Conservation (phyloP, 1,284 basidiomycete genomes). For the Cronartium quercuum region DNA sequence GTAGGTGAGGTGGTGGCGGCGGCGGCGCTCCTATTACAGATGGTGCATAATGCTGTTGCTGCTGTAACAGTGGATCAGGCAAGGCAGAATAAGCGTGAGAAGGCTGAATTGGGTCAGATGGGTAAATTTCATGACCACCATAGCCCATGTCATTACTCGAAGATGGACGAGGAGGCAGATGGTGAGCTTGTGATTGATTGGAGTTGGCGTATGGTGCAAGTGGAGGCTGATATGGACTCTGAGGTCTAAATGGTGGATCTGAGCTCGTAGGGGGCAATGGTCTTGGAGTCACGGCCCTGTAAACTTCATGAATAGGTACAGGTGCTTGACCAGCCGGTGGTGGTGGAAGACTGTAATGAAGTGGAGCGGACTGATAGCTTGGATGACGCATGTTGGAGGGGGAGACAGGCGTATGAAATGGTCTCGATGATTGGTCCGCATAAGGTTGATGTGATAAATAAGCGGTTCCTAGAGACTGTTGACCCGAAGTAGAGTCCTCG, state of each 20-base stretch:
- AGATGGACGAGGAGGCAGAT: neutral
- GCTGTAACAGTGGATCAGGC: constrained; percentile 2
- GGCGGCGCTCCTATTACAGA: neutral
- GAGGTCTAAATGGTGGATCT: neutral
- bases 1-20: neutral
- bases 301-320: constrained; percentile 36
- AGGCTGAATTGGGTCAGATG: neutral
- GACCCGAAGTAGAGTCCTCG: neutral
- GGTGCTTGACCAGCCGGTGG: constrained; percentile 35
- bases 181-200: constrained; percentile 7
- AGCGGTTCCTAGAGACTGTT: neutral
- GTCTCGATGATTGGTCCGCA: constrained; percentile 6
- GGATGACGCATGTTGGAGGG: constrained; percentile 3
- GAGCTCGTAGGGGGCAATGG: constrained; percentile 8
- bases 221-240: constrained; percentile 1
- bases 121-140: neutral
- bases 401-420: neutral
- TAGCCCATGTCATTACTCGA: constrained; percentile 8
- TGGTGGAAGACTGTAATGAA: constrained; percentile 23
- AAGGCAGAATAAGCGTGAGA: neutral
- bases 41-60: constrained; percentile 1
- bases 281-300: neutral
- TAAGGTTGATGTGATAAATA: constrained; percentile 7
- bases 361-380: neutral
- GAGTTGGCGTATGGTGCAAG: neutral